Evolutionary conservation across 345 rosid genomes (phyloP).

Genomic region (Moricandia moricandioides): DNA sequence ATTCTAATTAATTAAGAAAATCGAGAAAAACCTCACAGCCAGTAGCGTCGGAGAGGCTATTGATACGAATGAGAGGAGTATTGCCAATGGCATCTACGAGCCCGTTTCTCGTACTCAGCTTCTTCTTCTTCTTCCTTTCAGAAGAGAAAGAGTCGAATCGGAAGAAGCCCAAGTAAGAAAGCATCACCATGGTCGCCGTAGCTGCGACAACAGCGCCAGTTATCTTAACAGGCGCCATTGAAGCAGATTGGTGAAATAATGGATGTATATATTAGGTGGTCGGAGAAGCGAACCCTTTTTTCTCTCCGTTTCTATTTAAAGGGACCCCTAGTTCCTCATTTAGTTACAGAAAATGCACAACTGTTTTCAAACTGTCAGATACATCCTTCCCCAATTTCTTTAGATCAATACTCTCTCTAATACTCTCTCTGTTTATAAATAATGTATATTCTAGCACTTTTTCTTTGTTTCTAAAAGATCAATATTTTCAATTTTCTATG

Average conservation of each 20-base stretch:
- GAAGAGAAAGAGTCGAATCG: conserved; percentile 5
- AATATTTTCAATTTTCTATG: too few relatives aligned
- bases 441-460: too few relatives aligned
- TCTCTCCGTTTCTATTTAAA: not conserved
- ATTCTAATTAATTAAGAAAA: not conserved
- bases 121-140: conserved; percentile 43
- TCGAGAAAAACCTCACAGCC: conserved; percentile 71
- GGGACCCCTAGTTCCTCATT: too few relatives aligned
- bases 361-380: too few relatives aligned
- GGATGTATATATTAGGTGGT: not conserved
- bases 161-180: conserved; percentile 38
- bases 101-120: conserved; percentile 45
- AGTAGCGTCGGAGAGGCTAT: conserved; percentile 88
- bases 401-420: not conserved
- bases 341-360: too few relatives aligned
- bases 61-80: conserved; percentile 86
- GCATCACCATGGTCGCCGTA: conserved; percentile 40
- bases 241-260: conserved; percentile 28
- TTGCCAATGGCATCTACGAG: conserved; percentile 70
- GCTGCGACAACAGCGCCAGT: conserved; percentile 46
- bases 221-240: conserved; percentile 54
- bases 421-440: too few relatives aligned
- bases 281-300: not conserved
- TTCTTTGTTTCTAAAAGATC: too few relatives aligned
- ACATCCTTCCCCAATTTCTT: too few relatives aligned